Evolutionary conservation across 495 filamentous ascomycete genomes (phyloP).

Genomic region (Schizothecium vesticola): DNA sequence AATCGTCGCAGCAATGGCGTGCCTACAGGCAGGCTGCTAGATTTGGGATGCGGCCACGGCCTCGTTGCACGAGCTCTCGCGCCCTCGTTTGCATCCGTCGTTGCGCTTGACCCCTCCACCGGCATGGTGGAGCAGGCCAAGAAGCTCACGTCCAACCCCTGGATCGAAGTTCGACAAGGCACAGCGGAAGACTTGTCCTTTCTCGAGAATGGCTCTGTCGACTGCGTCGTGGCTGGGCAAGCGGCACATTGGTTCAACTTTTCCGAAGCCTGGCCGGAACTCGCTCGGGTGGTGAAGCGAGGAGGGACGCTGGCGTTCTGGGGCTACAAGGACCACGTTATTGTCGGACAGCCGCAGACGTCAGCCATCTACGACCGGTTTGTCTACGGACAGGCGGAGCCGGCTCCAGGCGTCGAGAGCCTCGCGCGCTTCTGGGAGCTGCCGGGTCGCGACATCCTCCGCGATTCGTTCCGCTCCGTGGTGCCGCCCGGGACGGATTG

Average conservation of each 20-base stretch:
- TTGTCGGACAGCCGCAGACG: conserved; percentile 45
- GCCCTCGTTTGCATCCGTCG: conserved; percentile 41
- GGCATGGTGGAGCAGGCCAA: conserved; percentile 54
- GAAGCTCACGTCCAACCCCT: conserved; percentile 36
- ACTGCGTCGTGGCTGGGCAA: conserved; percentile 56
- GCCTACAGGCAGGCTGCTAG: conserved; percentile 40
- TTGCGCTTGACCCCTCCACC: conserved; percentile 54
- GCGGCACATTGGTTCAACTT: conserved; percentile 65
- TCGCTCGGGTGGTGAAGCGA: conserved; percentile 46
- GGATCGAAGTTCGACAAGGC: conserved; percentile 43
- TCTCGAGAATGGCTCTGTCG: conserved; percentile 42
- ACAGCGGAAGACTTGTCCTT: conserved; percentile 49
- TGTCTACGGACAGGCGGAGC: conserved; percentile 38
- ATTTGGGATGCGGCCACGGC: conserved; percentile 60
- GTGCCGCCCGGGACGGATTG: conserved; percentile 46
- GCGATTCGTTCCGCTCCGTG: conserved; percentile 43
- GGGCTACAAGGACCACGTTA: conserved; percentile 58
- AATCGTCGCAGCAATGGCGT: not conserved
- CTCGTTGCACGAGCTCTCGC: conserved; percentile 50
- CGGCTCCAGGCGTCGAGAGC: conserved; percentile 40
- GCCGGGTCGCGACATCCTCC: conserved; percentile 51
- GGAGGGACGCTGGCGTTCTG: conserved; percentile 57
- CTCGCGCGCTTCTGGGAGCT: conserved; percentile 57
- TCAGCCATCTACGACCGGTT: conserved; percentile 44
- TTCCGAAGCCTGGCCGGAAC: conserved; percentile 46